Percentiles rank a stretch among this genome's conserved stretches.
Evolutionary conservation across 805 yeast genomes (phyloP).

Genomic region (Ogataea pilisensis): DNA sequence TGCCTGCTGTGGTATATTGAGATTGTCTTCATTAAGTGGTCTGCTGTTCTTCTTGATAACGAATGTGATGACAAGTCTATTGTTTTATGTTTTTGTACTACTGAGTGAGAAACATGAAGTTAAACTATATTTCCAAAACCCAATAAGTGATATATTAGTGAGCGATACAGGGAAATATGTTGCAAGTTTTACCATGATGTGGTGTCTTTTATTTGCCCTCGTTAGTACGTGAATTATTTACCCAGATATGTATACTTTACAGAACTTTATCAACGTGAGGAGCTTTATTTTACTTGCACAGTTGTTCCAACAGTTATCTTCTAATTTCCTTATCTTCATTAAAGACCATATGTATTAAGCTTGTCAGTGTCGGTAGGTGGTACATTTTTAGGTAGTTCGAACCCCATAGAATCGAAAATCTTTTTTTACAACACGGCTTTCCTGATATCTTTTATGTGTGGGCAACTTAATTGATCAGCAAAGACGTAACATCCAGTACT

Average conservation of each 20-base stretch:
- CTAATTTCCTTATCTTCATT: conserved; percentile 2
- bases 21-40: conserved; percentile 47
- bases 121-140: conserved; percentile 35
- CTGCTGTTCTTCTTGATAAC: conserved; percentile 39
- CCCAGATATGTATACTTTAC: background rate
- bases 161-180: conserved; percentile 44
- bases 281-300: conserved; percentile 4
- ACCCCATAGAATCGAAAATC: conserved; percentile 27
- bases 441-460: conserved; percentile 9
- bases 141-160: conserved; percentile 38
- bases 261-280: conserved; percentile 2
- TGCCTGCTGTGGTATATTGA: conserved; percentile 50
- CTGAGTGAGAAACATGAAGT: conserved; percentile 26
- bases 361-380: too few species aligned
- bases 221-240: conserved; percentile 23
- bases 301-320: conserved; percentile 2
- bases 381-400: conserved; percentile 18
- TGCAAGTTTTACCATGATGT: conserved; percentile 51
- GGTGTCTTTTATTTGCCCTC: conserved; percentile 53
- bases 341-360: too few species aligned
- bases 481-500: conserved; percentile 26
- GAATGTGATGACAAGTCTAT: conserved; percentile 30
- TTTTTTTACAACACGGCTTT: conserved; percentile 34
- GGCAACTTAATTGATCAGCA: conserved; percentile 18
- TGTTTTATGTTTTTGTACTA: conserved; percentile 34